Conservation (phyloP, 768 basidiomycete species). For the Mycena metata region DNA sequence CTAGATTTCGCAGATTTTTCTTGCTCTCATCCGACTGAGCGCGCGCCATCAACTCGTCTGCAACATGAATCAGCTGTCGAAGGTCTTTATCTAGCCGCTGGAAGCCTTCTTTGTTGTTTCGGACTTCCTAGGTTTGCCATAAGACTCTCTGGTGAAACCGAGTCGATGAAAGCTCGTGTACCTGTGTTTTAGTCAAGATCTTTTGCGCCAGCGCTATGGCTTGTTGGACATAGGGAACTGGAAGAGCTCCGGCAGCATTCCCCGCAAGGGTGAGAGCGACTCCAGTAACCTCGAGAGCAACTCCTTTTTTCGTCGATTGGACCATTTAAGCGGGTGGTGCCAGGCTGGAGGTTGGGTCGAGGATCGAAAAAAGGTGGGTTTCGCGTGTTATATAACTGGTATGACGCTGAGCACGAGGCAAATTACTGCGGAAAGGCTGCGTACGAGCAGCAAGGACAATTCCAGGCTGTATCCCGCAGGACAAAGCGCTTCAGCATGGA, state of each 20-base stretch:
- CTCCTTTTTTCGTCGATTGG: background rate
- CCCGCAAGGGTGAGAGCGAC: background rate
- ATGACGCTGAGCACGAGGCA: background rate
- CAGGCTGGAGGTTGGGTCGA: background rate
- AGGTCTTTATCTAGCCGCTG: constrained; percentile 11
- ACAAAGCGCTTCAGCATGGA: background rate
- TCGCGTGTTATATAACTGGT: background rate
- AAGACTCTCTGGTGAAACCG: background rate
- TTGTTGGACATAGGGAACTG: constrained; percentile 10
- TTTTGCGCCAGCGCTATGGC: constrained; percentile 15
- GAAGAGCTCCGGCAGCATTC: background rate
- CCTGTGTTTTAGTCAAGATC: constrained; percentile 1
- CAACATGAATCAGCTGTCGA: background rate
- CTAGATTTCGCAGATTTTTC: background rate
- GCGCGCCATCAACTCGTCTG: background rate
- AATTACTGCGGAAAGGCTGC: background rate
- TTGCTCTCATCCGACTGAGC: background rate
- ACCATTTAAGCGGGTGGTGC: background rate
- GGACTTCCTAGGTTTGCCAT: background rate
- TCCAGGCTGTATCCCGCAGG: background rate
- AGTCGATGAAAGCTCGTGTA: background rate
- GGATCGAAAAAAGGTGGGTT: background rate
- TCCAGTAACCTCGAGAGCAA: background rate
- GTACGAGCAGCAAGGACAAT: background rate
- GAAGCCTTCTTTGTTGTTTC: constrained; percentile 18